phyloP scores from a whole-genome alignment of 371 early-diverging fungal species.

The Lichtheimia ornata region DNA sequence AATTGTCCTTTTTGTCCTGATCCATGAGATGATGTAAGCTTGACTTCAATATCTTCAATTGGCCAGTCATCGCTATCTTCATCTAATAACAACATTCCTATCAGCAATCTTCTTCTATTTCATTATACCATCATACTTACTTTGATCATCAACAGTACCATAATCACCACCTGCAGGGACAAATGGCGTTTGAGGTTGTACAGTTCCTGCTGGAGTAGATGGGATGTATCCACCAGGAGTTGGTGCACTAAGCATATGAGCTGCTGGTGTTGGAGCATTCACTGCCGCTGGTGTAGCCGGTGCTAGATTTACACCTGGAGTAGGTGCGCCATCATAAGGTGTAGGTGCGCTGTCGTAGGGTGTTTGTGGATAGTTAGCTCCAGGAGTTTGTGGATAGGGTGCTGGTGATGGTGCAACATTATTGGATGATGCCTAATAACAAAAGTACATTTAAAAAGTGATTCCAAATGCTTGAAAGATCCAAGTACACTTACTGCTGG shows the following conservation, averaged over 20 bases:
- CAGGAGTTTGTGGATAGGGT: slow-evolving; percentile 50
- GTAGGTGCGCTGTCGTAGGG: slow-evolving; percentile 42
- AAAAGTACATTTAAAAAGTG: not conserved
- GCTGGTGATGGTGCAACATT: slow-evolving; percentile 45
- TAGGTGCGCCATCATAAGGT: slow-evolving; percentile 36
- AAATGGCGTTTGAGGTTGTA: slow-evolving; percentile 64
- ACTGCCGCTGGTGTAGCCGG: slow-evolving; percentile 62
- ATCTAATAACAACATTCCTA: slow-evolving; percentile 18
- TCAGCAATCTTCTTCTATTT: not conserved
- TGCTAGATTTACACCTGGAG: slow-evolving; percentile 47
- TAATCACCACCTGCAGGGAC: slow-evolving; percentile 64
- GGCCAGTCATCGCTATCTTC: slow-evolving; percentile 61
- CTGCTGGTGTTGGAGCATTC: slow-evolving; percentile 38
- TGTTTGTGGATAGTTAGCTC: slow-evolving; percentile 41
- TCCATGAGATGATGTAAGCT: slow-evolving; percentile 33
- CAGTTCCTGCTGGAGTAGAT: slow-evolving; percentile 54
- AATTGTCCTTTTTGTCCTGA: slow-evolving; percentile 38
- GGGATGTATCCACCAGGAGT: slow-evolving; percentile 51
- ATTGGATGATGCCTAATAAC: slow-evolving; percentile 24
- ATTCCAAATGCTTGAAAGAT: not conserved
- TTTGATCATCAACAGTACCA: slow-evolving; percentile 41
- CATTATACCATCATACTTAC: slow-evolving; percentile 16
- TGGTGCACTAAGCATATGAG: slow-evolving; percentile 43
- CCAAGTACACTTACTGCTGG: slow-evolving; percentile 30
- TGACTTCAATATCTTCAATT: slow-evolving; percentile 68